A percentile compares a stretch with the other conserved stretches of the same genome.
Evolutionary conservation across 441 rosid species (phyloP).

Genomic region (Bocquillonia castaneifolia): DNA sequence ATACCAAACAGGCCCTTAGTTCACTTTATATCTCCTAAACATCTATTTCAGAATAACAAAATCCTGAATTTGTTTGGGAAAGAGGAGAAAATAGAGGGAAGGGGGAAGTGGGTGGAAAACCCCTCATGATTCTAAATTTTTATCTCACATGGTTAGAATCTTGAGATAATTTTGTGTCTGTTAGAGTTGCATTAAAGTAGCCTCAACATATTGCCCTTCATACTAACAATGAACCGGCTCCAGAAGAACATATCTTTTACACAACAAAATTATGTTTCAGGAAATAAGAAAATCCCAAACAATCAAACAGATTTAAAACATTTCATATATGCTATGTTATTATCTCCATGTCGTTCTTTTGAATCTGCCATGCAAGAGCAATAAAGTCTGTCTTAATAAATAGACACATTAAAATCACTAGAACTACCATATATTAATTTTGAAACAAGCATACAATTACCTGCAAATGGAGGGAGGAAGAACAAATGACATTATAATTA

Average conservation of each 20-base stretch:
- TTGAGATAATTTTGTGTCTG: no score
- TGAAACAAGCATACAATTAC: constrained; percentile 2
- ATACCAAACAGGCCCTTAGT: no score
- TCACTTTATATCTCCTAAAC: no score
- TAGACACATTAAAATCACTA: neutral
- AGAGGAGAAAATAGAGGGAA: no score
- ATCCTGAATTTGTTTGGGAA: no score
- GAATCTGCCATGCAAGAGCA: neutral
- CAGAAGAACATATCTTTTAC: neutral
- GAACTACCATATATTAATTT: neutral
- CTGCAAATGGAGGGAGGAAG: neutral
- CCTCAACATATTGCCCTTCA: neutral
- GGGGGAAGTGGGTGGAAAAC: no score
- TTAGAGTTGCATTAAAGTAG: no score
- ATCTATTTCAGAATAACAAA: no score
- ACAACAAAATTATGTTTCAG: neutral
- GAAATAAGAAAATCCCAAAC: neutral
- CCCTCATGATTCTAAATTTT: no score
- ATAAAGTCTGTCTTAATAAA: neutral
- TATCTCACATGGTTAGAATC: no score
- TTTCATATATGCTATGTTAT: neutral
- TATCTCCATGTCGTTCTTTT: neutral
- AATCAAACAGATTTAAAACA: neutral
- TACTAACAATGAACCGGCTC: neutral
- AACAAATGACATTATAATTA: neutral